Conservation (phyloP, 768 basidiomycete genomes). For the Xerocomellus intermedius region DNA sequence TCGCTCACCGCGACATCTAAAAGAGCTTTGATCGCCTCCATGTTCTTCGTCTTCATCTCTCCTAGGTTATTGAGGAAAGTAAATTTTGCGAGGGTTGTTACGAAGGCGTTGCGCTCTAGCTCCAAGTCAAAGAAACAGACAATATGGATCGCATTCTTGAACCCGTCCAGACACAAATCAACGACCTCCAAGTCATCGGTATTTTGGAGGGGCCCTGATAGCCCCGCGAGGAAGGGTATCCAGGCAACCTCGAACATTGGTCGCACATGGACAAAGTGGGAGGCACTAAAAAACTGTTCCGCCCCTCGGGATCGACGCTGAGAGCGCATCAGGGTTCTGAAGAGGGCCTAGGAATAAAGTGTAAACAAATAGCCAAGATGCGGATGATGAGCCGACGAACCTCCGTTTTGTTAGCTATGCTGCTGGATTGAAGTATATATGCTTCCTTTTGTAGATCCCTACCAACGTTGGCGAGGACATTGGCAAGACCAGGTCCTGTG, state of each 20-base stretch:
- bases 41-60: conserved; percentile 99
- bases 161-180: conserved; percentile 89
- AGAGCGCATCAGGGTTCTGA: conserved; percentile 87
- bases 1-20: conserved; percentile 95
- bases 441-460: conserved; percentile 95
- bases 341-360: conserved; percentile 63
- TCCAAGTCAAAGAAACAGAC: conserved; percentile 98
- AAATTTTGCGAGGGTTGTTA: conserved; percentile 94
- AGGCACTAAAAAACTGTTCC: conserved; percentile 96
- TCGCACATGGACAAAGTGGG: conserved; percentile 91
- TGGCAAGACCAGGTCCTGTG: conserved; percentile 70
- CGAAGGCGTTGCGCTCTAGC: conserved; percentile 97
- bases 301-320: conserved; percentile 78
- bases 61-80: conserved; percentile 97
- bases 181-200: conserved; percentile 93
- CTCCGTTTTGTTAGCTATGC: conserved; percentile 97
- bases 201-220: conserved; percentile 92
- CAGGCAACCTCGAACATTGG: conserved; percentile 99
- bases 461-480: conserved; percentile 84
- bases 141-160: conserved; percentile 95
- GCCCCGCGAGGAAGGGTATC: conserved; percentile 95
- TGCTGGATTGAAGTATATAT: conserved; percentile 91
- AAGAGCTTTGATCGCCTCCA: conserved; percentile 96
- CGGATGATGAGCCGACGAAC: conserved; percentile 37
- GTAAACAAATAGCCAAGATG: background rate